phyloP scores from a whole-genome alignment of 345 rosid genomes.

The Sonneratia alba region DNA sequence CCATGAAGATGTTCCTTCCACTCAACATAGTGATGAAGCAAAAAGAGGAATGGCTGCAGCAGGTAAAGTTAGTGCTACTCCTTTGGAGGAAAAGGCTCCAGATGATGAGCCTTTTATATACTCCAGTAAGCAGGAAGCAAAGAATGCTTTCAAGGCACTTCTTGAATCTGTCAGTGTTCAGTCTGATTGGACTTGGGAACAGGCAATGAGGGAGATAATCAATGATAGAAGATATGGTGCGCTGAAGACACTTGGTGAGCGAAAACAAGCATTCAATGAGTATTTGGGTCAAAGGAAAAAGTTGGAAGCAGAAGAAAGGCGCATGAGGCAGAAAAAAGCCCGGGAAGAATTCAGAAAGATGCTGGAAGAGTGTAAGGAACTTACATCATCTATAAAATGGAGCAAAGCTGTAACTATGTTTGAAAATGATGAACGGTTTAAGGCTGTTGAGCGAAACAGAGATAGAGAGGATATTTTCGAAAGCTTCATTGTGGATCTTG shows the following conservation, averaged over 20 bases:
- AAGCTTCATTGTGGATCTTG: slow-evolving; percentile 76
- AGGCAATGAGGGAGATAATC: slow-evolving; percentile 82
- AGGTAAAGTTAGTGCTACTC: slow-evolving; percentile 44
- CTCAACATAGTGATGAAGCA: slow-evolving; percentile 52
- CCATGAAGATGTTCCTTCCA: slow-evolving; percentile 38
- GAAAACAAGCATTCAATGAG: slow-evolving; percentile 99
- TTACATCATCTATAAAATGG: slow-evolving; percentile 84
- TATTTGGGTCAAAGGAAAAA: slow-evolving; percentile 96
- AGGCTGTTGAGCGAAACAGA: slow-evolving; percentile 79
- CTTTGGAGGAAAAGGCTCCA: slow-evolving; percentile 51
- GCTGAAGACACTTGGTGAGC: slow-evolving; percentile 84
- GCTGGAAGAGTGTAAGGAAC: slow-evolving; percentile 86
- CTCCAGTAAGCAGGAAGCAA: slow-evolving; percentile 92
- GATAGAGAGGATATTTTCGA: slow-evolving; percentile 94
- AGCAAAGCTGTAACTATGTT: slow-evolving; percentile 85
- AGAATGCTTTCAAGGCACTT: slow-evolving; percentile 92
- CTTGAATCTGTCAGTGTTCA: slow-evolving; percentile 78
- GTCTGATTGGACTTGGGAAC: slow-evolving; percentile 99
- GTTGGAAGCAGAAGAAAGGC: slow-evolving; percentile 92
- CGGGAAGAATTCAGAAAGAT: slow-evolving; percentile 81
- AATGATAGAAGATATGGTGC: slow-evolving; percentile 88
- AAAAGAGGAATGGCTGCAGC: slow-evolving; percentile 40
- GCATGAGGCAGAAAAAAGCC: slow-evolving; percentile 88
- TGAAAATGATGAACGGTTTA: slow-evolving; percentile 90
- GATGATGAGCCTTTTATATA: slow-evolving; percentile 75